phyloP scores from a whole-genome alignment of 176 grass and related monocot species.

The Stipa capillata region DNA sequence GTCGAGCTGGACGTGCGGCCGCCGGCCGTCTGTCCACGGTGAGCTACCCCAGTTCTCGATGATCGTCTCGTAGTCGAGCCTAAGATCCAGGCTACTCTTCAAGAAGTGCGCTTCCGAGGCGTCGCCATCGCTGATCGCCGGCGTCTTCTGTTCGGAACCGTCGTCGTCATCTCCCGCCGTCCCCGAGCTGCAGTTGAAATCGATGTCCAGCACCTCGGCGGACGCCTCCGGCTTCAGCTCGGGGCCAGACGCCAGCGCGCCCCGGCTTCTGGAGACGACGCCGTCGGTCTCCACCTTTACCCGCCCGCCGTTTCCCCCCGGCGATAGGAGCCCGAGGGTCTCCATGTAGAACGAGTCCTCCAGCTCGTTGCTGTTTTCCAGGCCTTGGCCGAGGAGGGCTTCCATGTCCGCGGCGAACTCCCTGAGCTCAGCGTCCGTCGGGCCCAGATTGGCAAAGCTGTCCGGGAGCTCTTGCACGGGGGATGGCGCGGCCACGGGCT shows the following conservation, averaged over 20 bases:
- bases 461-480: slow-evolving; percentile 38
- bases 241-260: neutral
- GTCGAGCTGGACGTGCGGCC: slow-evolving; percentile 38
- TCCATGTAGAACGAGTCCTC: slow-evolving; percentile 61
- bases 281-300: slow-evolving; percentile 39
- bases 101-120: neutral
- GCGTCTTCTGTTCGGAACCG: slow-evolving; percentile 16
- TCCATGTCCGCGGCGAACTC: slow-evolving; percentile 97
- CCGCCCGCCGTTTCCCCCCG: neutral
- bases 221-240: slow-evolving; percentile 36
- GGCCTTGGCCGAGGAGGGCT: slow-evolving; percentile 52
- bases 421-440: slow-evolving; percentile 61
- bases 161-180: slow-evolving; percentile 26
- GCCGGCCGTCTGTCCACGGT: slow-evolving; percentile 75
- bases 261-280: neutral
- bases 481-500: neutral
- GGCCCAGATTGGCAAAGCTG: slow-evolving; percentile 25
- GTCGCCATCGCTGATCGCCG: neutral
- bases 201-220: slow-evolving; percentile 41
- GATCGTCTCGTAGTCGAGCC: slow-evolving; percentile 77
- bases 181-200: slow-evolving; percentile 47
- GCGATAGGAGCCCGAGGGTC: slow-evolving; percentile 43
- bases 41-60: slow-evolving; percentile 68
- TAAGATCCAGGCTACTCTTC: slow-evolving; percentile 41
- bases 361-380: slow-evolving; percentile 28